phyloP scores from a whole-genome alignment of 352 stramenopile genomes.

The Phytophthora hibernalis region DNA sequence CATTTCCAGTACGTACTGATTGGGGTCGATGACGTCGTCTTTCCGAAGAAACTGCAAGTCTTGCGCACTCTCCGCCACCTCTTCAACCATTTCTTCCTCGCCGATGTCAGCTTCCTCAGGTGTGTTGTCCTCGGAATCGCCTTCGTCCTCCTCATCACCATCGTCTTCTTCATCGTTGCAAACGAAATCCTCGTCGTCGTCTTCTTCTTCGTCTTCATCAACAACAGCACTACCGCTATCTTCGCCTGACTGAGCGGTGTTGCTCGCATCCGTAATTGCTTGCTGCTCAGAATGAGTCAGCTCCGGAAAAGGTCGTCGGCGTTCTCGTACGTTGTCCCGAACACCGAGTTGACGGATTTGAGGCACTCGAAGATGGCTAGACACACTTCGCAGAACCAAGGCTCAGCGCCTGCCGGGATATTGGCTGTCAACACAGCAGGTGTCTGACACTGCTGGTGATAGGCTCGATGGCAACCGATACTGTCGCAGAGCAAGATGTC shows the following conservation, averaged over 20 bases:
- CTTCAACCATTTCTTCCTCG: constrained; percentile 37
- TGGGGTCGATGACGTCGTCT: constrained; percentile 57
- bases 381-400: constrained; percentile 88
- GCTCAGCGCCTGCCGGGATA: constrained; percentile 69
- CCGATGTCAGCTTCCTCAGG: constrained; percentile 1
- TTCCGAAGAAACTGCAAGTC: constrained; percentile 60
- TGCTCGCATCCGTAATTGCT: constrained; percentile 20
- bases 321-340: constrained; percentile 72
- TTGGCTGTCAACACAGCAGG: constrained; percentile 62
- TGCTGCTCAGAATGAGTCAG: constrained; percentile 45
- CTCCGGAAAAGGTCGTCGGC: constrained; percentile 58
- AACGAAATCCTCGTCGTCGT: constrained; percentile 62
- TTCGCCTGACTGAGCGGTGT: constrained; percentile 29
- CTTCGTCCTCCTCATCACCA: constrained; percentile 24
- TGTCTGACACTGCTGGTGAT: constrained; percentile 82
- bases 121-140: constrained; percentile 20
- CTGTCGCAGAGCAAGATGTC: constrained; percentile 89
- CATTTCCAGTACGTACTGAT: constrained; percentile 45
- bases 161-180: constrained; percentile 42
- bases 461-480: constrained; percentile 74
- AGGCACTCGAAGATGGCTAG: constrained; percentile 80
- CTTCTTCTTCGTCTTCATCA: constrained; percentile 52
- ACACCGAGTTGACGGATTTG: constrained; percentile 83
- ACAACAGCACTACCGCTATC: constrained; percentile 20
- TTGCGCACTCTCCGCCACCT: constrained; percentile 45